Conservation (phyloP, 2,329 filamentous ascomycete genomes). For the Phialophora tarda region DNA sequence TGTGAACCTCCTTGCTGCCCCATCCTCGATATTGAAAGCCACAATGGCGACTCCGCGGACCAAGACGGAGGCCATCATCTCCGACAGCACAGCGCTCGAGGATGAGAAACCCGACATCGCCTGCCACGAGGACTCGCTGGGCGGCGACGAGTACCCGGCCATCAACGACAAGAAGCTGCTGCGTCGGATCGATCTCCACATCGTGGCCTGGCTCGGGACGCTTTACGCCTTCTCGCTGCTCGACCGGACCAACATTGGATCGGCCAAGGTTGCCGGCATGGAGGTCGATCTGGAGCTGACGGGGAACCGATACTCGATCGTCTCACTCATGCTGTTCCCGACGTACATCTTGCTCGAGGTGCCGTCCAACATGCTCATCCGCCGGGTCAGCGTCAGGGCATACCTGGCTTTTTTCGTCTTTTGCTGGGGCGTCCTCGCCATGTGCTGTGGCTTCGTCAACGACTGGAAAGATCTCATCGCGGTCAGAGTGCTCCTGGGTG, state of each 20-base stretch:
- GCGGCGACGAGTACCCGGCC: not conserved
- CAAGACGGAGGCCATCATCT: not conserved
- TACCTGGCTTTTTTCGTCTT: slow-evolving; percentile 19
- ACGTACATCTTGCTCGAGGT: slow-evolving; percentile 40
- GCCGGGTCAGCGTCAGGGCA: slow-evolving; percentile 17
- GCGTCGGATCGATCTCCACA: slow-evolving; percentile 49
- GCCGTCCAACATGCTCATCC: slow-evolving; percentile 22
- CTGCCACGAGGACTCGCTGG: not conserved
- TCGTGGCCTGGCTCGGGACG: slow-evolving; percentile 7
- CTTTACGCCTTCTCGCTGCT: slow-evolving; percentile 51
- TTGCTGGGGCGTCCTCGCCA: slow-evolving; percentile 23
- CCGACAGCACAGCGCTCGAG: not conserved
- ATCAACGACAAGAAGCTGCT: slow-evolving; percentile 50
- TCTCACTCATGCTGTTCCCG: slow-evolving; percentile 22
- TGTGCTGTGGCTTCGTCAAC: slow-evolving; percentile 19
- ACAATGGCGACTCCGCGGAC: not conserved
- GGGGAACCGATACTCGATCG: slow-evolving; percentile 16
- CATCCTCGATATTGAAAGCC: not conserved
- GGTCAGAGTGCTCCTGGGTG: slow-evolving; percentile 17
- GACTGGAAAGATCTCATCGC: slow-evolving; percentile 2
- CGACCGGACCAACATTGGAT: slow-evolving; percentile 52
- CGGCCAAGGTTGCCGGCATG: slow-evolving; percentile 47
- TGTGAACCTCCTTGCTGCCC: too few relatives aligned
- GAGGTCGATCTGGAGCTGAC: slow-evolving; percentile 45
- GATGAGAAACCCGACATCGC: not conserved